Evolutionary conservation across 768 basidiomycete species (phyloP).

Genomic region (Neoboletus magnificus): DNA sequence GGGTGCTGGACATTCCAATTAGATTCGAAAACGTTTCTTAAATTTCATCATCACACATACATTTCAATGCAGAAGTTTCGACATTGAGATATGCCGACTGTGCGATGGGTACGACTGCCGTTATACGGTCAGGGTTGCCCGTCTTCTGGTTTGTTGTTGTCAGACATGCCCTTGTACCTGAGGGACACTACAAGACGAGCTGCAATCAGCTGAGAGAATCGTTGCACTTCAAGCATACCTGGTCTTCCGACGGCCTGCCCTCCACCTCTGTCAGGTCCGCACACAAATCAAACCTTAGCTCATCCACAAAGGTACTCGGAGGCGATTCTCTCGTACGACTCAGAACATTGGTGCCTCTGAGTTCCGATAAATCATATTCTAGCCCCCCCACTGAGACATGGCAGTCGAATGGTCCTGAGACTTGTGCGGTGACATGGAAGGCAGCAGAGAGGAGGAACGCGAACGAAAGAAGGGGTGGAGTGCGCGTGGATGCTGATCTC

Average conservation of each 20-base stretch:
- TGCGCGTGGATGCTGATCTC: conserved; percentile 1
- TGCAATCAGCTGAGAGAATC: conserved; percentile 2
- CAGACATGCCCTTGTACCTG: conserved; percentile 71
- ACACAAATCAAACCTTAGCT: conserved; percentile 67
- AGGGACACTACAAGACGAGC: conserved; percentile 50
- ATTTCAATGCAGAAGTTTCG: conserved; percentile 27
- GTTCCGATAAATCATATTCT: conserved; percentile 58
- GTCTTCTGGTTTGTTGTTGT: conserved; percentile 62
- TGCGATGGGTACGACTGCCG: conserved; percentile 75
- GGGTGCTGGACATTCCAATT: conserved; percentile 38
- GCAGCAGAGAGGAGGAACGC: conserved; percentile 20
- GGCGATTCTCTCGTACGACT: conserved; percentile 54
- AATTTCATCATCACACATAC: conserved; percentile 33
- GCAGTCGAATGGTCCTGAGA: conserved; percentile 51
- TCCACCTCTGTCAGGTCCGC: conserved; percentile 48
- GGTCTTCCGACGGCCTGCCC: conserved; percentile 53
- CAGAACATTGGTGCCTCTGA: conserved; percentile 51
- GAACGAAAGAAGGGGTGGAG: conserved; percentile 8
- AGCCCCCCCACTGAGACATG: conserved; percentile 36
- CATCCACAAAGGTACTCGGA: conserved; percentile 60
- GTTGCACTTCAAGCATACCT: conserved; percentile 46
- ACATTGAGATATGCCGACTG: conserved; percentile 32
- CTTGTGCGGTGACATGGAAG: conserved; percentile 35
- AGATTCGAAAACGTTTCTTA: neutral
- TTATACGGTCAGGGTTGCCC: conserved; percentile 54